Base-by-base conservation (phyloP, 2,329 filamentous ascomycete species). In the Penicillium sp. region DNA sequence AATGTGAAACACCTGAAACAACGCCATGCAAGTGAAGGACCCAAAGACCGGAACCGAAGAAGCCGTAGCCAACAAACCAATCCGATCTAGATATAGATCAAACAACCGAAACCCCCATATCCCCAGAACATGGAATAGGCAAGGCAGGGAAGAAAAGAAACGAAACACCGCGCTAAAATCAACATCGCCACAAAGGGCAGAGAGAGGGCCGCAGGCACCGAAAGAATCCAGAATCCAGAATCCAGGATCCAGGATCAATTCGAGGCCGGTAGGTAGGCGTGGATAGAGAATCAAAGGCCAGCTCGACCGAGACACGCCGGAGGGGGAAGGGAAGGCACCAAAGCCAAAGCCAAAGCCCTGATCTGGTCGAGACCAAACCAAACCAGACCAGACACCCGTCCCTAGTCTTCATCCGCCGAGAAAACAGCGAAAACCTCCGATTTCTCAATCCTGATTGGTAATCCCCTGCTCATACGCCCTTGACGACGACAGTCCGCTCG, bases 401-500 rank as follows among this genome's bases (percentile, higher is more conserved):
- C 44, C 30, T 27, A 14, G 22, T 46, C 35, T 46, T 33, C 18
- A 16, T 19, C 7, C 13, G 4, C 10, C 28, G 22, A 46, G n/a
- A 25, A 41, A 19, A 34, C 18, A 37, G 10, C 29, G 18, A 13
- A 7, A n/a, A 29, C 22, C 14, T 7, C 8, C 29, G 13, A 40
- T 7, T n/a, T 18, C 13, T 10, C 13, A 14, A 22, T 31, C 29
- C 14, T 31, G 46, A 13, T 22, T 22, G 19, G 19, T 22, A 5
- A 22, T 22, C 19, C 19, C 19, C 19, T 11, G 29, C 52, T 65
- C 81, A 95, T 70, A 95, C 86, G 55, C 91, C 91, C 74, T 88
- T 91, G 75, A 97, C 93, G 63, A 95, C 90, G 57, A 92, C 87
- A 39, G 93, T 99, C 67, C 92, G 81, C 79, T 99, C 92, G 50